Conservation (phyloP, 148 eudicot species). For the Amaranthus hypochondriacus region DNA sequence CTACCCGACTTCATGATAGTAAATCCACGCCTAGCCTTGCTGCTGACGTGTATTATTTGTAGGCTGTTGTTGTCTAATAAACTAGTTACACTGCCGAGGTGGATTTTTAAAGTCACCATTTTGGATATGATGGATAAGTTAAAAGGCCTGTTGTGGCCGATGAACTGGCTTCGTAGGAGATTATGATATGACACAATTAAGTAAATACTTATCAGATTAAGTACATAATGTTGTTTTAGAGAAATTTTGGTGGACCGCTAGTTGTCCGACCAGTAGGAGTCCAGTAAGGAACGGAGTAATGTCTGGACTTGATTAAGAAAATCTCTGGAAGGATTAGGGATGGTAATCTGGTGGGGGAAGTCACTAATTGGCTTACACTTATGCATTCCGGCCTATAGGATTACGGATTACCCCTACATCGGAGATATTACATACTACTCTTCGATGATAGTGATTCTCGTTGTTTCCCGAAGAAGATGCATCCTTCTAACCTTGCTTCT, state of each 20-base stretch:
- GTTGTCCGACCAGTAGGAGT: too few relatives aligned
- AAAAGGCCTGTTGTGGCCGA: not conserved
- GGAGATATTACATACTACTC: too few relatives aligned
- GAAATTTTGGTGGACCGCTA: not conserved
- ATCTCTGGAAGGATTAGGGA: too few relatives aligned
- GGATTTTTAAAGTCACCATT: constrained; percentile 2
- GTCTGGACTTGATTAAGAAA: too few relatives aligned
- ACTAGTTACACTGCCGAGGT: constrained; percentile 1
- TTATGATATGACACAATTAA: not conserved
- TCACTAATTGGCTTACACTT: too few relatives aligned
- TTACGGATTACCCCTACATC: too few relatives aligned
- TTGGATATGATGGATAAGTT: not conserved
- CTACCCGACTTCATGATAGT: constrained; percentile 21
- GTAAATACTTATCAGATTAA: not conserved
- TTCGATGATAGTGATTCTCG: too few relatives aligned
- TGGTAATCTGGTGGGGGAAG: too few relatives aligned
- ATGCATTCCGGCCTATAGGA: too few relatives aligned
- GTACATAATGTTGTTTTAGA: not conserved
- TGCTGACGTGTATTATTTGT: constrained; percentile 7
- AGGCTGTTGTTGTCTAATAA: constrained; percentile 3
- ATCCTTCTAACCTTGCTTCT: too few relatives aligned
- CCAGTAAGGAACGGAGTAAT: too few relatives aligned
- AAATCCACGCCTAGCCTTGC: constrained; percentile 7
- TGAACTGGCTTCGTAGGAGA: not conserved
- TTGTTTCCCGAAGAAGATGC: too few relatives aligned